Percentiles rank a stretch among this genome's conserved stretches.
These are phyloP conservation scores for Suillus cothurnatus DNA, from an alignment of 768 basidiomycete genomes.

Conservation along the genomic window DNA sequence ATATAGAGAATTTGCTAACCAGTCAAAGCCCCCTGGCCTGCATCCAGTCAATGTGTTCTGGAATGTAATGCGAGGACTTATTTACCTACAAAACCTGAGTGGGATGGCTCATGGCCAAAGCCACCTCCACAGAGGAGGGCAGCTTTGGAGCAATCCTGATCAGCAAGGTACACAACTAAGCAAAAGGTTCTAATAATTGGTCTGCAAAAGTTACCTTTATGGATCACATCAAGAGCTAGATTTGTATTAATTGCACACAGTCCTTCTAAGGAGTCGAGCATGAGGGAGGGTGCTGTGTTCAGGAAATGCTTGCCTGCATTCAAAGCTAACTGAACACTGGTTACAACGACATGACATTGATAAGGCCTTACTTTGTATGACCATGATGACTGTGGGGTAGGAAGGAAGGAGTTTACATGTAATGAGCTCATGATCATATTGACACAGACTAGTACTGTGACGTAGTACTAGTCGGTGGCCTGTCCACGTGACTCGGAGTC, in stretches of 20 bases:
- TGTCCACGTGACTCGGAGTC: neutral
- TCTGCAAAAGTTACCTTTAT: constrained; percentile 58
- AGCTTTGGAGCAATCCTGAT: constrained; percentile 65
- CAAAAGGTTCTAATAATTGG: constrained; percentile 8
- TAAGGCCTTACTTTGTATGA: constrained; percentile 17
- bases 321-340: neutral
- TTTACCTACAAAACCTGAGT: constrained; percentile 87
- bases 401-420: neutral
- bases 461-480: neutral
- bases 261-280: constrained; percentile 77
- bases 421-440: neutral
- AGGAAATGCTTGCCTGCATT: constrained; percentile 71
- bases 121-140: constrained; percentile 84
- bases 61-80: neutral
- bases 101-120: constrained; percentile 90
- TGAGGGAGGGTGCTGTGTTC: constrained; percentile 69
- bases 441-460: too few relatives aligned
- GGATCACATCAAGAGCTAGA: constrained; percentile 65
- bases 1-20: constrained; percentile 41
- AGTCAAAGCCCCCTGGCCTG: constrained; percentile 78
- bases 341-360: neutral
- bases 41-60: constrained; percentile 5
- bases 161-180: constrained; percentile 62
- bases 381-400: constrained; percentile 13
- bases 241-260: constrained; percentile 71